Conservation (phyloP, 257 asterid species). For the Solanum pimpinellifolium region DNA sequence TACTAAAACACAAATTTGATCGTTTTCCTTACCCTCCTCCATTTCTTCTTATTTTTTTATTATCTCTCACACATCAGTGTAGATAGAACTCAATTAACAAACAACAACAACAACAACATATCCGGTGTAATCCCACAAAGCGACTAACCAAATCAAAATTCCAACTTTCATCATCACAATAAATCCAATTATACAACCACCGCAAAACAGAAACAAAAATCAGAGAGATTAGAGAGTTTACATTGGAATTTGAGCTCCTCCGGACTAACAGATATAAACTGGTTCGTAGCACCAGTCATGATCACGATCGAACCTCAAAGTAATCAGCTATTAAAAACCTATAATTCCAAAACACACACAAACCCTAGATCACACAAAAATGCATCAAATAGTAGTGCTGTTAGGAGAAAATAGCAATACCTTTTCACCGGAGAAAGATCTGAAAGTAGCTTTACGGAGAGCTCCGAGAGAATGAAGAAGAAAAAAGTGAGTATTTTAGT, state of each 20-base stretch:
- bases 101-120: not conserved
- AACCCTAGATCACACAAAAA: not conserved
- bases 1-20: not conserved
- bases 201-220: not conserved
- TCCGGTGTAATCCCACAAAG: not conserved
- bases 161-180: not conserved
- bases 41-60: not conserved
- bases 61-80: not conserved
- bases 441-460: not conserved
- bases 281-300: slow-evolving; percentile 33
- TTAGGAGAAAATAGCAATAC: not conserved
- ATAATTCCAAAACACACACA: not conserved
- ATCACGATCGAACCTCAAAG: not conserved
- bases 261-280: slow-evolving; percentile 52
- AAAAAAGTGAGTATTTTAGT: not conserved
- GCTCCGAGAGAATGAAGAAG: not conserved
- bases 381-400: not conserved
- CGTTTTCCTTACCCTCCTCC: not conserved
- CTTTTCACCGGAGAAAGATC: not conserved
- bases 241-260: slow-evolving; percentile 75
- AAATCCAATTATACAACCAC: not conserved
- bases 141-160: not conserved
- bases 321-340: not conserved
- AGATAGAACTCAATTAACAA: not conserved
- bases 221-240: slow-evolving; percentile 1